These are phyloP conservation scores for Phenoliferia sp. DNA, from an alignment of 1,284 basidiomycete species.

Conservation along the genomic window DNA sequence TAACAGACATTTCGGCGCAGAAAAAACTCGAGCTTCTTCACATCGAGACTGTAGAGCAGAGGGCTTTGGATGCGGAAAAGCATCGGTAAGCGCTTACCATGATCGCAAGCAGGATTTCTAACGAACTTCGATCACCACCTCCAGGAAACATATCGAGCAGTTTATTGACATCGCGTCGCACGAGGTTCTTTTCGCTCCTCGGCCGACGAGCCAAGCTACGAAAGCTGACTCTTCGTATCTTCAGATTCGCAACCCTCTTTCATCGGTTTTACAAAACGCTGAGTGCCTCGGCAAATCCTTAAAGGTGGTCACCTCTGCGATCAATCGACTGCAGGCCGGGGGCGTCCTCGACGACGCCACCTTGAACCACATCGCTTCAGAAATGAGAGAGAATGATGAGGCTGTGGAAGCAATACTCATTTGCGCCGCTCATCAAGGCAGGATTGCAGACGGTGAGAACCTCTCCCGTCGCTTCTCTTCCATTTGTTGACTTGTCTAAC, in stretches of 20 bases:
- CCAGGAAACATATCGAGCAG: background rate
- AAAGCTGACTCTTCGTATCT: background rate
- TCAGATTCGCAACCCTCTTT: background rate
- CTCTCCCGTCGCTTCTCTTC: background rate
- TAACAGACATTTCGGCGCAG: slow-evolving; percentile 36
- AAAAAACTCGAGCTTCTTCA: slow-evolving; percentile 32
- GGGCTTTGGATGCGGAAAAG: slow-evolving; percentile 32
- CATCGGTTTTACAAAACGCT: slow-evolving; percentile 30
- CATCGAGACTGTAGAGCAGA: slow-evolving; percentile 32
- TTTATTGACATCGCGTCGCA: slow-evolving; percentile 7
- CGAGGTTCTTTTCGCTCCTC: background rate
- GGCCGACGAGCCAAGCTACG: no score
- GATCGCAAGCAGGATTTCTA: no score
- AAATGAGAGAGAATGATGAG: slow-evolving; percentile 36
- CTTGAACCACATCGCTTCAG: slow-evolving; percentile 21
- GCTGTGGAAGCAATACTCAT: slow-evolving; percentile 37
- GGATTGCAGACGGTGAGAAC: slow-evolving; percentile 25
- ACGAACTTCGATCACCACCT: no score
- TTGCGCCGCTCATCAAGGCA: slow-evolving; percentile 21
- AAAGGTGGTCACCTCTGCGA: slow-evolving; percentile 19
- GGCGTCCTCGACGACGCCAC: background rate
- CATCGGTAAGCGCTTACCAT: no score
- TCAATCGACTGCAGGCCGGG: slow-evolving; percentile 17
- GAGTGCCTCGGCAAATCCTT: slow-evolving; percentile 27
- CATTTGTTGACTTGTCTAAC: background rate